Conservation (phyloP, 192 early-diverging fungal species). For the Backusella australiensis region DNA sequence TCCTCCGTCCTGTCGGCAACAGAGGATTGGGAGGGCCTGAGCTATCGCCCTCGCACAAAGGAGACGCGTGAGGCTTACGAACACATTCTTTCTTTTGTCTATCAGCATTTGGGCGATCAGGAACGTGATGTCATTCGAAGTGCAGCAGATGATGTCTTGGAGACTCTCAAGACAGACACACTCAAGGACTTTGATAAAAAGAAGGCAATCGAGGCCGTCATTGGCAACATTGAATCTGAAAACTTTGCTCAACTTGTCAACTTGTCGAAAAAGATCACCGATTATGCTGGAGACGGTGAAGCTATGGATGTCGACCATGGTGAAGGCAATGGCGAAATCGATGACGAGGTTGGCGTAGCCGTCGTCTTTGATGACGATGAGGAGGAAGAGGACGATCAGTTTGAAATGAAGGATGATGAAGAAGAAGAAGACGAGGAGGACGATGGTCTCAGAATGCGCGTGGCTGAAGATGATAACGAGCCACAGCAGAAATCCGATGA, state of each 20-base stretch:
- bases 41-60: slow-evolving; percentile 86
- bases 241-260: slow-evolving; percentile 87
- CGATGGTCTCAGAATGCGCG: slow-evolving; percentile 36
- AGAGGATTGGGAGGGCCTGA: slow-evolving; percentile 79
- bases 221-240: slow-evolving; percentile 72
- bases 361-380: slow-evolving; percentile 97
- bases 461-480: slow-evolving; percentile 50
- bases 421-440: slow-evolving; percentile 57
- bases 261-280: slow-evolving; percentile 93
- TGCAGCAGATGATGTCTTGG: slow-evolving; percentile 84
- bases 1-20: slow-evolving; percentile 81
- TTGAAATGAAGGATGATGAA: slow-evolving; percentile 58
- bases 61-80: slow-evolving; percentile 91
- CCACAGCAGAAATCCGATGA: slow-evolving; percentile 54
- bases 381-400: slow-evolving; percentile 69
- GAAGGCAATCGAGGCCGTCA: slow-evolving; percentile 72
- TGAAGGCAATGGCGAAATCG: slow-evolving; percentile 57
- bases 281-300: slow-evolving; percentile 66
- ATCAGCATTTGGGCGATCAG: slow-evolving; percentile 81
- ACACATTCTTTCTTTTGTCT: slow-evolving; percentile 81
- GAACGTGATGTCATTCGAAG: slow-evolving; percentile 87
- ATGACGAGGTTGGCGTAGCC: slow-evolving; percentile 90
- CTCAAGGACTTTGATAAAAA: slow-evolving; percentile 91
- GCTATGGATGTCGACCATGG: slow-evolving; percentile 56
- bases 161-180: slow-evolving; percentile 79